Base-by-base conservation (phyloP, 2,329 filamentous ascomycete genomes). In the Venturia aucupariae region DNA sequence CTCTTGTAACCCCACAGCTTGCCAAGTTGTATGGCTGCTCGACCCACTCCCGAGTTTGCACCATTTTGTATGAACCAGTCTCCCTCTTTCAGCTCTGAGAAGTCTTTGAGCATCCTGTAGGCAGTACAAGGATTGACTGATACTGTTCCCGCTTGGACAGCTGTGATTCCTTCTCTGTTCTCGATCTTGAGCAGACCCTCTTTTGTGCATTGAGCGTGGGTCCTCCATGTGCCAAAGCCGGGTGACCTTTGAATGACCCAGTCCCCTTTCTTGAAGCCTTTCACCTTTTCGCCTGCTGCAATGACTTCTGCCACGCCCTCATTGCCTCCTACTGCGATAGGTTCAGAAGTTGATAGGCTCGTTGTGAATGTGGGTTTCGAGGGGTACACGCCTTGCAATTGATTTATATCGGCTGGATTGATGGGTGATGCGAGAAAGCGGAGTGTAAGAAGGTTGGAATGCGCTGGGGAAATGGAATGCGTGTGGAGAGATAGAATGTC, bases 31-130 rank as follows among this genome's bases (percentile, higher is more conserved):
- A 97, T 94, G 13, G 91, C 93, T 2, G 92, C 90, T 46, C 94
- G 82, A 1, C 94, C 94, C 19, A 99, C 94, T 13, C 92, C 94
- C 51, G 87, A 91, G 76, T 99, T 99, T 46, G 93, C 94, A 8
- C 93, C 94, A 74, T 99, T 99, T 77, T 99, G 94, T 59, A 99
- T 86, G 73, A 97, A 90, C 92, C 93, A 99, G 65, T 95, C 88
- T 64, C 92, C 90, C n/a, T 86, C 84, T 64, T 82, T 73, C 72
- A 87, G 76, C 4, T 79, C 73, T 69, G 81, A 86, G 72, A 93
- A 97, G 73, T 93, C 90, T 65, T 86, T 86, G 65, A 99, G 82
- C 87, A 99, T 95, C 64, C 92, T 86, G 77, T 96, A 97, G 2
- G 94, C 94, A 1, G 92, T 96, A 75, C 90, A 92, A 1, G 94